Percentiles rank a stretch among this genome's conserved stretches.
These are phyloP conservation scores for Venturia asperata DNA, from an alignment of 2,329 filamentous ascomycete genomes.

Conservation along the genomic window DNA sequence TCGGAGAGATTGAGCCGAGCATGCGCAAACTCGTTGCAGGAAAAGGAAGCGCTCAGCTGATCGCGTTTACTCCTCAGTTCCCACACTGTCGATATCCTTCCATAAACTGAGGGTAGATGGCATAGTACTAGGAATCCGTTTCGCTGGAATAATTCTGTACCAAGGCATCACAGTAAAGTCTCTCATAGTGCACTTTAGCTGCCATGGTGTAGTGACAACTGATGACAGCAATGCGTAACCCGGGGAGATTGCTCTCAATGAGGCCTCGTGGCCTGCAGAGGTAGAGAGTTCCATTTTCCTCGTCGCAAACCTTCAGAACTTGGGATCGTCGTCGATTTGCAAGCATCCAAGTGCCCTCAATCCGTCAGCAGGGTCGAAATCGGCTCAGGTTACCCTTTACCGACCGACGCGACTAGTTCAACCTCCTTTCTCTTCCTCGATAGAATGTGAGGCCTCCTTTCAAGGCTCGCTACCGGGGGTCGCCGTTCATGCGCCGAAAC, in stretches of 20 bases:
- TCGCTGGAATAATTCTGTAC: constrained; percentile 41
- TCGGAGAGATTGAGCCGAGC: constrained; percentile 39
- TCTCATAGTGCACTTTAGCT: neutral
- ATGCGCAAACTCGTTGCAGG: constrained; percentile 41
- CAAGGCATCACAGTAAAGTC: constrained; percentile 32
- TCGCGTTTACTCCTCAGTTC: constrained; percentile 30
- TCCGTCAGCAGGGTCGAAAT: constrained; percentile 25
- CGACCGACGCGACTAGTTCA: constrained; percentile 25
- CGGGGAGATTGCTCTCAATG: constrained; percentile 1
- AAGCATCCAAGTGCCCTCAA: constrained; percentile 32
- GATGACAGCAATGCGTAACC: neutral
- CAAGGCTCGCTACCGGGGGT: neutral
- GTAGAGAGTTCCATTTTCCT: constrained; percentile 20
- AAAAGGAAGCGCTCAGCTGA: constrained; percentile 38
- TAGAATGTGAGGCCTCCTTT: neutral
- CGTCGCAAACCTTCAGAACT: constrained; percentile 21
- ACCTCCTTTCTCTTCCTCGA: constrained; percentile 7
- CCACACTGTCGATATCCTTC: constrained; percentile 43
- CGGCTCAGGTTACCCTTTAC: constrained; percentile 19
- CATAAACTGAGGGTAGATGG: constrained; percentile 41
- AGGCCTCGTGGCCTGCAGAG: neutral
- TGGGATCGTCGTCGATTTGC: constrained; percentile 31
- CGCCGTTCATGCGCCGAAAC: constrained; percentile 35
- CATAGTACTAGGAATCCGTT: constrained; percentile 42
- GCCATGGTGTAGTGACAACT: constrained; percentile 27